A percentile compares a stretch with the other conserved stretches of the same genome.
Conservation (phyloP, 192 early-diverging fungal species). For the Podila verticillata region DNA sequence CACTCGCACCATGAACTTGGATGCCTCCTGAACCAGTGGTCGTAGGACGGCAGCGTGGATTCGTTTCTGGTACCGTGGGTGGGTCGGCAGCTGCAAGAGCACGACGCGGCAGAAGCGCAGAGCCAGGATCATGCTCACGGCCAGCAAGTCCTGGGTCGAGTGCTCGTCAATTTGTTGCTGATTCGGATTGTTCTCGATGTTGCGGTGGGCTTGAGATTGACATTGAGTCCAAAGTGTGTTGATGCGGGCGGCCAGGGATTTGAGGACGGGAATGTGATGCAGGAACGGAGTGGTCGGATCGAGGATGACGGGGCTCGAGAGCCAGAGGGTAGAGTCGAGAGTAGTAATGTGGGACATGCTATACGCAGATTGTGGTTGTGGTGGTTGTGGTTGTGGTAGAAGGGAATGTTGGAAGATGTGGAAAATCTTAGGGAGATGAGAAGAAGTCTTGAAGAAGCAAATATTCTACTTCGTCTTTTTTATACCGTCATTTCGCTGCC, state of each 20-base stretch:
- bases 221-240: not conserved
- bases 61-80: slow-evolving; percentile 6
- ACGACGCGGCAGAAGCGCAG: slow-evolving; percentile 11
- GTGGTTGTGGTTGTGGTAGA: no score
- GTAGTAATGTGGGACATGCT: not conserved
- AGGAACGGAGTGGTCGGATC: slow-evolving; percentile 23
- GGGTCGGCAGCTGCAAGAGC: slow-evolving; percentile 10
- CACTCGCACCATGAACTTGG: not conserved
- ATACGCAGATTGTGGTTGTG: not conserved
- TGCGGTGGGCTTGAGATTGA: not conserved
- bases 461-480: no score
- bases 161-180: not conserved
- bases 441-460: no score
- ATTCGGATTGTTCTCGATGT: no score
- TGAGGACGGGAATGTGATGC: slow-evolving; percentile 17
- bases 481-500: no score
- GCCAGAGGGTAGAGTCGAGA: not conserved
- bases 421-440: no score
- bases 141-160: not conserved
- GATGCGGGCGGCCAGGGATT: not conserved
- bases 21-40: not conserved
- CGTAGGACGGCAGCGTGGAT: not conserved
- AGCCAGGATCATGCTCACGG: slow-evolving; percentile 14
- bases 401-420: no score
- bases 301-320: not conserved